Evolutionary conservation across 1,139 yeast species (phyloP).

Genomic region (Chernovozyma aurita): DNA sequence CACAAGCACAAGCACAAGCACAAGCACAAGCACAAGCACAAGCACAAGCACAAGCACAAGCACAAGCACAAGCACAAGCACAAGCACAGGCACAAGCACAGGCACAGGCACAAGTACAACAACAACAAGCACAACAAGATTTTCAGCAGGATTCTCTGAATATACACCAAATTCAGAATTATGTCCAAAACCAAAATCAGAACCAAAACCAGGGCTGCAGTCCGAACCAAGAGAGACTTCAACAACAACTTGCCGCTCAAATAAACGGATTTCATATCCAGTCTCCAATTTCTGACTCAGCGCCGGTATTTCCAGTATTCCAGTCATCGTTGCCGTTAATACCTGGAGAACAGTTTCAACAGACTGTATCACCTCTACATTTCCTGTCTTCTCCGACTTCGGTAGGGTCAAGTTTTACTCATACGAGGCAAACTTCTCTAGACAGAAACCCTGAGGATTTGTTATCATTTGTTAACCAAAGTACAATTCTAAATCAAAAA

Average conservation of each 20-base stretch:
- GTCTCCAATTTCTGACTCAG: constrained; percentile 10
- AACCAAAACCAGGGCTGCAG: neutral
- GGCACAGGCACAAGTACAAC: neutral
- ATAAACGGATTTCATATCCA: constrained; percentile 11
- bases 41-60: neutral
- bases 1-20: neutral
- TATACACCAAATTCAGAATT: neutral
- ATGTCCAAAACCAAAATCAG: neutral
- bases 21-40: neutral
- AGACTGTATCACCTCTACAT: constrained; percentile 1
- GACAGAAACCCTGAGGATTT: neutral
- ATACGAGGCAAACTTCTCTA: neutral
- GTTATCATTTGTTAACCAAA: neutral
- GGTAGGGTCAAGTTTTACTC: neutral
- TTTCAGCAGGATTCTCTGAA: too few species aligned
- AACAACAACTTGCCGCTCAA: constrained; percentile 9
- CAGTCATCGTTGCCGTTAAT: neutral
- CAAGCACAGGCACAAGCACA: neutral
- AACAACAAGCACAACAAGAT: neutral
- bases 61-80: neutral
- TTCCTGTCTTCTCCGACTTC: neutral
- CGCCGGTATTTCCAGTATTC: constrained; percentile 7
- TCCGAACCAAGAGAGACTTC: constrained; percentile 2
- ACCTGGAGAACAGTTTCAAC: neutral
- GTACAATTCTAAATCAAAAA: neutral